Evolutionary conservation across 2,329 filamentous ascomycete genomes (phyloP), one percentile per base, ranked within the genome.

Genomic region (Xylaria digitata): DNA sequence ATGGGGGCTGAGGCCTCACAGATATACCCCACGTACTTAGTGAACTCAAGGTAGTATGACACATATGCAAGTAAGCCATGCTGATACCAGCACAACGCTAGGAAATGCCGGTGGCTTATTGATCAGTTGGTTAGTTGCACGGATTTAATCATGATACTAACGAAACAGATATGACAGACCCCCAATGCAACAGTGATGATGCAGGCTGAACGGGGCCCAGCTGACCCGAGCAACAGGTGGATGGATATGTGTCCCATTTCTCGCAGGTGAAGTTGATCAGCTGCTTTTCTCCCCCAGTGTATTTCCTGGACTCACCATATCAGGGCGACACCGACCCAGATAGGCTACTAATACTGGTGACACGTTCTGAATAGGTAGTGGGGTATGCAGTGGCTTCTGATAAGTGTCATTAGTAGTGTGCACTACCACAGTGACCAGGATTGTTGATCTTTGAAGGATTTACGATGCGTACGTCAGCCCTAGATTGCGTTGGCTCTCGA

Each of bases 391-490:
- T 21, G 21, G 52, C 32, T 54, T n/a, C 26, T 50, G 40, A 53
- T 7, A 34, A 40, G 60, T 21, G 53, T 45, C 30, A 61, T 26
- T 11, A n/a, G 6, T 30, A 61, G 46, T 8, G 13, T 58, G 30
- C 26, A 26, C 23, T 57, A 21, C 37, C 32, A 48, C 13, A 21
- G 13, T 37, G 26, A 2, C 6, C 17, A 43, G 43, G 4, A 2
- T 40, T 21, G 7, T 40, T 21, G 7, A 45, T 26, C 34, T 13
- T 8, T 49, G 7, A 15, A 46, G 30, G 59, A 66, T 61, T 63
- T 67, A 67, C 42, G 61, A 58, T 67, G 64, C 48, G 53, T 64
- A 67, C 63, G 67, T 69, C 61, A 69, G 64, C 61, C 55, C 37
- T 48, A 42, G 19, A 37, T 54, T 42, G 9, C 19, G 11, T 46